Evolutionary conservation across 2,329 filamentous ascomycete genomes (phyloP).

Genomic region (Stagonosporopsis rhizophila): DNA sequence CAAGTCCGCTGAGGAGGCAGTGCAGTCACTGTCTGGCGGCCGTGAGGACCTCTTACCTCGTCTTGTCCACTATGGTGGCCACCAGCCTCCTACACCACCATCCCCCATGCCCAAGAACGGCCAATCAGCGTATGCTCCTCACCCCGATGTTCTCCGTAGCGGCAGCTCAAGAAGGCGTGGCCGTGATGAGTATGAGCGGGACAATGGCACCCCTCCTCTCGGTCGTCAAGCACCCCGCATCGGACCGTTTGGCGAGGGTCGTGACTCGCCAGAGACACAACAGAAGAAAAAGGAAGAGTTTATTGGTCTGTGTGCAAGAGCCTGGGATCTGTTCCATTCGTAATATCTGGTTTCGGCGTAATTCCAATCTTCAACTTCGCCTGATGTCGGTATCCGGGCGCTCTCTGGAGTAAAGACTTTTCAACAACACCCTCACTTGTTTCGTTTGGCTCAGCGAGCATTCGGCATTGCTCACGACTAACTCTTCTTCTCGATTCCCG

Average conservation of each 20-base stretch:
- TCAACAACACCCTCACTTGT: constrained; percentile 33
- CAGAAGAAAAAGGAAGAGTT: constrained; percentile 93
- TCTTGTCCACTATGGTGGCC: constrained; percentile 92
- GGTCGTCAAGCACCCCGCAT: constrained; percentile 63
- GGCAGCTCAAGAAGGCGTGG: constrained; percentile 75
- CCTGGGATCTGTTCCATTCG: constrained; percentile 97
- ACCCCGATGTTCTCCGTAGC: constrained; percentile 53
- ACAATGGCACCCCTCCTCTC: constrained; percentile 84
- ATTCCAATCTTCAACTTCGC: constrained; percentile 20
- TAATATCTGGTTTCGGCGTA: constrained; percentile 50
- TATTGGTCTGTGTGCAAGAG: constrained; percentile 80
- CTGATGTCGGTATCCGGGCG: constrained; percentile 26
- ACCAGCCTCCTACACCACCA: constrained; percentile 90
- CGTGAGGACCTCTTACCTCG: constrained; percentile 90
- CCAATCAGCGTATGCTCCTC: constrained; percentile 39
- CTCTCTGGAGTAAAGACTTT: constrained; percentile 29
- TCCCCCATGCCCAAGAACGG: constrained; percentile 69
- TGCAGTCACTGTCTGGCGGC: constrained; percentile 88
- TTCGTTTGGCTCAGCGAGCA: constrained; percentile 25
- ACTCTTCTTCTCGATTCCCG: constrained; percentile 21
- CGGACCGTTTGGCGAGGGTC: constrained; percentile 78
- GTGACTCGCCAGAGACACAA: constrained; percentile 83
- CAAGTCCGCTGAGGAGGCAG: constrained; percentile 93
- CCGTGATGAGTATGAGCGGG: constrained; percentile 87
- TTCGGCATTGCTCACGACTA: constrained; percentile 22